Base-by-base conservation (phyloP, 2,329 filamentous ascomycete species). In the Verruconis gallopava region DNA sequence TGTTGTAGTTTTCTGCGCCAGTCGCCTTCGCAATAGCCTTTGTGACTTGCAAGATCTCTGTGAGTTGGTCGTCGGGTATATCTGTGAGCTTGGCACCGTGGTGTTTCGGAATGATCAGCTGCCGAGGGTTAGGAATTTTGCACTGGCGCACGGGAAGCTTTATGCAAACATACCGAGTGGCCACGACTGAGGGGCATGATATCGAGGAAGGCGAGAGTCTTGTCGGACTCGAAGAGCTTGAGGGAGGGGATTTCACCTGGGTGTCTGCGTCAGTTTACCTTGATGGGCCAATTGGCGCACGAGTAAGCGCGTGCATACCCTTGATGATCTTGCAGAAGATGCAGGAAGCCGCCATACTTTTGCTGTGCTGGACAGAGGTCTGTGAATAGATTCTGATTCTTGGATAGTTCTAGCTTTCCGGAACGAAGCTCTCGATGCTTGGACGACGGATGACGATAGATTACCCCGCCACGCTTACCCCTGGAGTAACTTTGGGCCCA, bases 251-350 rank as follows among this genome's bases (percentile, higher is more conserved):
- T 95, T 47, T 96, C 89, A 50, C 88, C 88, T 95, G 53, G 46
- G 21, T 15, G 12, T 11, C 13, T 28, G 5, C 20, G 18, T 38
- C 34, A 37, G 17, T 17, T 12, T 20, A 21, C 14, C 37, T 28
- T 38, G 15, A 28, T 18, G 17, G 12, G 18, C n/a, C 12, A 36
- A 40, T 19, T 19, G 37, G 9, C 9, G 42, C 19, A 30, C 14
- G 40, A 17, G 22, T n/a, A 20, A 37, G 5, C 33, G 38, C 34
- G 18, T 22, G 20, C 53, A 41, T 62, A 75, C 89, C 89, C 74
- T 93, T 93, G 69, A 98, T 81, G 60, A 98, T 96, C 64, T 85
- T 93, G 73, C 91, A 98, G 69, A 98, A 98, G 58, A 96, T 85
- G 61, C 91, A 98, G 48, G 80, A 70, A 42, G 79, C 72, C 67